A percentile compares a stretch with the other conserved stretches of the same genome.
Evolutionary conservation across 352 stramenopile genomes (phyloP).

Genomic region (Peronospora belbahrii): DNA sequence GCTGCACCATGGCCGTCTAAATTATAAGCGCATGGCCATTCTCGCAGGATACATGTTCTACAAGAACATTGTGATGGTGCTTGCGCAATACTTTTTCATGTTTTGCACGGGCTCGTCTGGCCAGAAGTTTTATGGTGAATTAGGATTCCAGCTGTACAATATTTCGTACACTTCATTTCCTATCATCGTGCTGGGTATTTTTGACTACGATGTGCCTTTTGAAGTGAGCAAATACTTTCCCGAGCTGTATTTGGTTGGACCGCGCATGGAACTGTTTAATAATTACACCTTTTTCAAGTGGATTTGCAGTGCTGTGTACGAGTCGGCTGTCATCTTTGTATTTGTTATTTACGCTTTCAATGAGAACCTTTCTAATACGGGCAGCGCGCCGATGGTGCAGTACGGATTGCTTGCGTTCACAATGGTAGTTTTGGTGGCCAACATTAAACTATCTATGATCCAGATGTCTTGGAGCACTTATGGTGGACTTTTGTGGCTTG

Average conservation of each 20-base stretch:
- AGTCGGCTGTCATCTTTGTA: constrained; percentile 59
- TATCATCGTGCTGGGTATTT: constrained; percentile 75
- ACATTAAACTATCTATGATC: constrained; percentile 85
- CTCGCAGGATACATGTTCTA: constrained; percentile 98
- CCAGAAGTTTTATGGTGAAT: constrained; percentile 77
- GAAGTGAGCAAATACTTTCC: constrained; percentile 54
- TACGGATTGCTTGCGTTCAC: constrained; percentile 91
- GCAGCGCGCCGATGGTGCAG: constrained; percentile 87
- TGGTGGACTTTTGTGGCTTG: constrained; percentile 40
- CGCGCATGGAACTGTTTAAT: constrained; percentile 76
- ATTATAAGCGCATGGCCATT: constrained; percentile 93
- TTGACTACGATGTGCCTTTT: constrained; percentile 79
- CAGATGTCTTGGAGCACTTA: constrained; percentile 73
- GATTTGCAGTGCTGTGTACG: constrained; percentile 72
- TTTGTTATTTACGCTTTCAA: constrained; percentile 71
- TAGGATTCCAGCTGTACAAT: constrained; percentile 88
- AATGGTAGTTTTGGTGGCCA: constrained; percentile 89
- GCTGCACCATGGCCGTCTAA: constrained; percentile 95
- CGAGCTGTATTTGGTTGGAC: constrained; percentile 66
- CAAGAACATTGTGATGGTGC: constrained; percentile 94
- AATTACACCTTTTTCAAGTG: constrained; percentile 80
- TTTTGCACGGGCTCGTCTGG: constrained; percentile 89
- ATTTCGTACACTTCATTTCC: constrained; percentile 90
- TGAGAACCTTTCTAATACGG: constrained; percentile 54
- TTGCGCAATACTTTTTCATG: constrained; percentile 88